These are phyloP conservation scores for Ceratorhiza oryzae-sativae DNA, from an alignment of 1,284 basidiomycete genomes.

Conservation along the genomic window DNA sequence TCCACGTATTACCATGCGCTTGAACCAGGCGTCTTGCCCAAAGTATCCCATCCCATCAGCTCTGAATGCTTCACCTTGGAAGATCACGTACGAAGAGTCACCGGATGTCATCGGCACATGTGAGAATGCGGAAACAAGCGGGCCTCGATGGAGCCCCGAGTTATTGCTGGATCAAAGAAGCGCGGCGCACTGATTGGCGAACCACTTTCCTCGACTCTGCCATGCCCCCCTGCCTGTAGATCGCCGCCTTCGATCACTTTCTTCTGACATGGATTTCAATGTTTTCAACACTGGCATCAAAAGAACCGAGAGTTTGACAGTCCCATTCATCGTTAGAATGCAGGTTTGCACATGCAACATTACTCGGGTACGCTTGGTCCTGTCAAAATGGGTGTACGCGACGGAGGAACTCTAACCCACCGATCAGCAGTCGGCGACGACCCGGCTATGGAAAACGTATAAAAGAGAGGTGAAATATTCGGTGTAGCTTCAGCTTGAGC, in stretches of 20 bases:
- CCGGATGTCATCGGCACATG: neutral
- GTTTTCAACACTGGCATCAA: neutral
- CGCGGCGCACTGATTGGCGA: neutral
- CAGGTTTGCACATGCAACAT: conserved; percentile 14
- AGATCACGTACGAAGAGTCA: neutral
- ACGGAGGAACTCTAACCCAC: neutral
- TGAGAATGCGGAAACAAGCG: neutral
- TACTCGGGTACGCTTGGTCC: neutral
- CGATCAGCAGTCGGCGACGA: conserved; percentile 1
- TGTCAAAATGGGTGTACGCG: conserved; percentile 9
- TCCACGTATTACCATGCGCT: too few species aligned
- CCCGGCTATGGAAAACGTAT: neutral
- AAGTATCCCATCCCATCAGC: neutral
- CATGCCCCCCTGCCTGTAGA: neutral
- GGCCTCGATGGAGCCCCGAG: neutral
- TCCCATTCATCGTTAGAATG: neutral
- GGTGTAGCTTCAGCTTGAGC: neutral
- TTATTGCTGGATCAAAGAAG: neutral
- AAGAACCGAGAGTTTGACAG: neutral
- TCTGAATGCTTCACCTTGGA: neutral
- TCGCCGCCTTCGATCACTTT: neutral
- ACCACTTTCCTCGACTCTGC: neutral
- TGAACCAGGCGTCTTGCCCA: too few species aligned
- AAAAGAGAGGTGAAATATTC: neutral
- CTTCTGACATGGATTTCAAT: neutral